Evolutionary conservation across 2,329 filamentous ascomycete genomes (phyloP).

Genomic region (Trichoderma sp.): DNA sequence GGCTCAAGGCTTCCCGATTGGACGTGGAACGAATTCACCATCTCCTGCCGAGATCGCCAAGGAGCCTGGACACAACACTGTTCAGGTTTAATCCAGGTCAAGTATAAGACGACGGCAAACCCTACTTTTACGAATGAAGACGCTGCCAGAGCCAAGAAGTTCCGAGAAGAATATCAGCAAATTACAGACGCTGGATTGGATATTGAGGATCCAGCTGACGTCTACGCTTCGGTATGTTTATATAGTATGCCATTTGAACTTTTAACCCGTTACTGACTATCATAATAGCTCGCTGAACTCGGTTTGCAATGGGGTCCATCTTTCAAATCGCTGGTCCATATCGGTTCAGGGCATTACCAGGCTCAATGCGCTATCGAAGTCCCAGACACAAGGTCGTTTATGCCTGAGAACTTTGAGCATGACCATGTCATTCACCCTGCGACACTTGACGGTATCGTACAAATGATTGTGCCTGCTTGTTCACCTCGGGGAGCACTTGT

Average conservation of each 20-base stretch:
- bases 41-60: not conserved
- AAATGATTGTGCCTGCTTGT: not conserved
- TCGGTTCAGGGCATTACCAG: not conserved
- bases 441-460: not conserved
- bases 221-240: not conserved
- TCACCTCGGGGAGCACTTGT: not conserved
- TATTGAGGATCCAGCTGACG: not conserved
- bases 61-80: not conserved
- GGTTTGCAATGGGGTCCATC: not conserved
- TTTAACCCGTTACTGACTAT: not conserved
- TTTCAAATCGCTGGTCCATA: not conserved
- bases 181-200: not conserved
- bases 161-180: not conserved
- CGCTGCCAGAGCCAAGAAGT: not conserved
- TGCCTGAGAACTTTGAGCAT: not conserved
- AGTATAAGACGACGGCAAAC: not conserved
- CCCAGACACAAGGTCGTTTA: not conserved
- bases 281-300: not conserved
- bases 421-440: not conserved
- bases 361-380: not conserved
- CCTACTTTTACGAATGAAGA: not conserved
- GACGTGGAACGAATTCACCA: not conserved
- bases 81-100: not conserved
- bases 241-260: not conserved
- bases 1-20: not conserved